phyloP scores from a whole-genome alignment of 768 basidiomycete genomes.

The Galerina sulciceps region DNA sequence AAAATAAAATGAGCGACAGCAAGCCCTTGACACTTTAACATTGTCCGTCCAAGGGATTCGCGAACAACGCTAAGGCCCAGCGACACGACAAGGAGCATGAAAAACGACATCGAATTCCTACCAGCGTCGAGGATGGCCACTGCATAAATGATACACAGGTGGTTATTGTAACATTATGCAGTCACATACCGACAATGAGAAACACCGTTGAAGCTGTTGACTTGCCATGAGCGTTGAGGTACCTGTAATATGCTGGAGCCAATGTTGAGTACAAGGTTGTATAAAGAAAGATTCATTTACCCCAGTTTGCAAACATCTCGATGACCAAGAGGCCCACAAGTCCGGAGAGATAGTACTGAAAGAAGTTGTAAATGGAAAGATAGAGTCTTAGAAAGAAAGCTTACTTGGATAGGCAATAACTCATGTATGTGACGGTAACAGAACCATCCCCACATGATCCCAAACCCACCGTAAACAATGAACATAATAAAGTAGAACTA shows the following conservation, averaged over 20 bases:
- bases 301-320: slow-evolving; percentile 94
- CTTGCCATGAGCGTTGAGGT: slow-evolving; percentile 86
- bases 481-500: slow-evolving; percentile 92
- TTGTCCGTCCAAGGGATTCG: slow-evolving; percentile 82
- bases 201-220: slow-evolving; percentile 82
- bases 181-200: slow-evolving; percentile 81
- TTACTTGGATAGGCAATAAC: slow-evolving; percentile 85
- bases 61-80: slow-evolving; percentile 92
- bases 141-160: slow-evolving; percentile 29
- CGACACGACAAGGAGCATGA: slow-evolving; percentile 91
- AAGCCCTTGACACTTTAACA: slow-evolving; percentile 83
- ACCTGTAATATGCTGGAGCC: slow-evolving; percentile 83
- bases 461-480: slow-evolving; percentile 74
- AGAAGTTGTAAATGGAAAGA: background rate
- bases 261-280: slow-evolving; percentile 6
- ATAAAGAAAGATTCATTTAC: slow-evolving; percentile 39
- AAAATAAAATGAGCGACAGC: slow-evolving; percentile 90
- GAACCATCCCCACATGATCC: slow-evolving; percentile 77
- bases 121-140: slow-evolving; percentile 96
- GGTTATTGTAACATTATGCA: background rate
- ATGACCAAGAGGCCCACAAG: slow-evolving; percentile 85
- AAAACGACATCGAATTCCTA: slow-evolving; percentile 92
- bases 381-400: slow-evolving; percentile 13
- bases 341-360: slow-evolving; percentile 88
- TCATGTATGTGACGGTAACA: slow-evolving; percentile 84